These are phyloP conservation scores for Zygnema circumcarinatum DNA, from an alignment of 139 green algal genomes.

Conservation along the genomic window DNA sequence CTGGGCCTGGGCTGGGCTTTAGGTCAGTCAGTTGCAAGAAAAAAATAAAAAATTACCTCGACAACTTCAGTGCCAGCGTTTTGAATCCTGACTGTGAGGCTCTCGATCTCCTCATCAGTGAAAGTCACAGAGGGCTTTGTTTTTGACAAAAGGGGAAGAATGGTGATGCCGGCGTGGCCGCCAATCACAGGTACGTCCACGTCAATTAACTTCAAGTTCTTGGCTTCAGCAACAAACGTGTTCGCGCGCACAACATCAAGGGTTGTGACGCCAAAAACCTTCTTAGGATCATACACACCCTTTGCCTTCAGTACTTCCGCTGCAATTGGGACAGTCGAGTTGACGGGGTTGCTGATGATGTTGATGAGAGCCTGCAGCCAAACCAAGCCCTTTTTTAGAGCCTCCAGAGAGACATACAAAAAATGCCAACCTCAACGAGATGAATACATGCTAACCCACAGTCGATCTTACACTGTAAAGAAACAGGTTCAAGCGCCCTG, in stretches of 20 bases:
- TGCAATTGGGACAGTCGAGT: conserved; percentile 96
- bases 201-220: conserved; percentile 51
- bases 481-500: too few species aligned
- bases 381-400: too few species aligned
- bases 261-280: conserved; percentile 70
- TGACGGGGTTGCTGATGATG: conserved; percentile 98
- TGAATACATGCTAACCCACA: too few species aligned
- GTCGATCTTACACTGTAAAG: too few species aligned
- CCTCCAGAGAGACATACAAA: too few species aligned
- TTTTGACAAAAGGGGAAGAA: conserved; percentile 97
- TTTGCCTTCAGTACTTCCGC: conserved; percentile 89
- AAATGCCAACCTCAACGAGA: too few species aligned
- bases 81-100: conserved; percentile 89
- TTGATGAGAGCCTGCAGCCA: conserved; percentile 71
- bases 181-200: conserved; percentile 91
- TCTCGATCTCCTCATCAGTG: conserved; percentile 78
- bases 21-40: too few species aligned
- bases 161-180: conserved; percentile 95
- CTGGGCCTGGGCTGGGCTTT: too few species aligned
- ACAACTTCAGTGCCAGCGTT: conserved; percentile 98
- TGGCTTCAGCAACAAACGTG: conserved; percentile 63
- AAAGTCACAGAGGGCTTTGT: conserved; percentile 71
- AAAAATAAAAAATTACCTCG: conserved; percentile 61
- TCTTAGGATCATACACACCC: conserved; percentile 75
- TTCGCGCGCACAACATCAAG: conserved; percentile 92